A percentile compares a stretch with the other conserved stretches of the same genome.
phyloP scores from a whole-genome alignment of 345 rosid species.

The Ailanthus altissimus region DNA sequence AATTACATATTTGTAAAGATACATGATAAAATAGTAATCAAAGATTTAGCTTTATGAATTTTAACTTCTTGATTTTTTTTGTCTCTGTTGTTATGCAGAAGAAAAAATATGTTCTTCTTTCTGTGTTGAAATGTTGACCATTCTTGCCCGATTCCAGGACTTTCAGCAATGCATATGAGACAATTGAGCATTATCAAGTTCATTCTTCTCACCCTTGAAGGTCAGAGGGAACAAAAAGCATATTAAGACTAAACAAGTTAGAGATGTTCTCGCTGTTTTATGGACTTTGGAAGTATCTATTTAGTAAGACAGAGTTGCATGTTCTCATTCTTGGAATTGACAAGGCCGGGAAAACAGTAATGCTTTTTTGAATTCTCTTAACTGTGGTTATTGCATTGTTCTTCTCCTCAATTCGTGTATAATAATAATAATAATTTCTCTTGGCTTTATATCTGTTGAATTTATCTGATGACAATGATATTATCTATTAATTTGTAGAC shows the following conservation, averaged over 20 bases:
- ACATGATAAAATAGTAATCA: background rate
- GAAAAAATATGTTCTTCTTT: background rate
- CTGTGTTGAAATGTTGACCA: background rate
- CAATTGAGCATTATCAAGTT: conserved; percentile 12
- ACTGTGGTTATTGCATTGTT: background rate
- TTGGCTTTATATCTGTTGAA: conserved; percentile 6
- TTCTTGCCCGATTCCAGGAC: conserved; percentile 8
- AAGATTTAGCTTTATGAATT: conserved; percentile 12
- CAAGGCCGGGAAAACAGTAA: conserved; percentile 97
- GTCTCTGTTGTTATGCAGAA: background rate
- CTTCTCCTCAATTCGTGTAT: background rate
- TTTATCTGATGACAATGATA: conserved; percentile 1
- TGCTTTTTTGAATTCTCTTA: conserved; percentile 6
- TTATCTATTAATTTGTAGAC: conserved; percentile 47
- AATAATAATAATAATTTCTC: background rate
- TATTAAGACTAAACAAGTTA: conserved; percentile 25
- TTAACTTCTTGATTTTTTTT: background rate
- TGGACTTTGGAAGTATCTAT: conserved; percentile 85
- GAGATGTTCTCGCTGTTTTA: conserved; percentile 96
- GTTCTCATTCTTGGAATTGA: conserved; percentile 97
- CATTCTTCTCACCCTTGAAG: conserved; percentile 20
- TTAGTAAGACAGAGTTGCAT: conserved; percentile 87
- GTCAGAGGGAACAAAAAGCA: conserved; percentile 18
- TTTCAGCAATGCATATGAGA: conserved; percentile 23
- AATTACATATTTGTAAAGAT: background rate